phyloP scores from a whole-genome alignment of 2,329 filamentous ascomycete species.

The Sporothrix variecibatus region DNA sequence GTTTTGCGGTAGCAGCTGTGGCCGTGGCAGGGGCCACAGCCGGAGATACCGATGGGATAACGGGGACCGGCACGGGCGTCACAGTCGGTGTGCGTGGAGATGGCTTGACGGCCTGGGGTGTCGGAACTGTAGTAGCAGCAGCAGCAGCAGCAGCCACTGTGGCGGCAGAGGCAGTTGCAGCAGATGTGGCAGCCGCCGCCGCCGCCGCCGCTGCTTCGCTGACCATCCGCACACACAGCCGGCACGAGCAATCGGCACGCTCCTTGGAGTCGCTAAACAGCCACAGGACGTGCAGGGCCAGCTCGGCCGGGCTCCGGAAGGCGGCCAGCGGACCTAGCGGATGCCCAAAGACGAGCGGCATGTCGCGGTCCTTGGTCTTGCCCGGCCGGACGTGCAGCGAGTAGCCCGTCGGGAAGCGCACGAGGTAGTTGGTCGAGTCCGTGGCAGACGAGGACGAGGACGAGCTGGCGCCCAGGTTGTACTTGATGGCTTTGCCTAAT shows the following conservation, averaged over 20 bases:
- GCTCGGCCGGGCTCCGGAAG: slow-evolving; percentile 56
- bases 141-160: neutral
- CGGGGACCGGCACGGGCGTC: slow-evolving; percentile 16
- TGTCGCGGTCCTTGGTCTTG: slow-evolving; percentile 61
- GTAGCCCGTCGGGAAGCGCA: slow-evolving; percentile 32
- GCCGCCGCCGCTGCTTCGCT: slow-evolving; percentile 24
- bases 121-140: neutral
- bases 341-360: slow-evolving; percentile 36
- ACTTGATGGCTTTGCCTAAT: slow-evolving; percentile 34
- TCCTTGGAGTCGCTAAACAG: slow-evolving; percentile 51
- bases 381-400: slow-evolving; percentile 30
- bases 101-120: neutral
- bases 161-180: neutral
- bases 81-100: neutral
- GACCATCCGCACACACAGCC: slow-evolving; percentile 45
- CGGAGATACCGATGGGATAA: neutral
- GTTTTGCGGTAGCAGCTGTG: neutral
- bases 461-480: slow-evolving; percentile 30
- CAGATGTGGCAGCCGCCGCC: neutral
- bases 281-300: slow-evolving; percentile 55
- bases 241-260: slow-evolving; percentile 54
- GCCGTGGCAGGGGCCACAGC: neutral
- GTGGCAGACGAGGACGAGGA: neutral
- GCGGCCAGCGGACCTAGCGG: slow-evolving; percentile 30
- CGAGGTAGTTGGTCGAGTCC: slow-evolving; percentile 30